These are phyloP conservation scores for Nakazawaea sp. DNA, from an alignment of 805 yeast species.

Conservation along the genomic window DNA sequence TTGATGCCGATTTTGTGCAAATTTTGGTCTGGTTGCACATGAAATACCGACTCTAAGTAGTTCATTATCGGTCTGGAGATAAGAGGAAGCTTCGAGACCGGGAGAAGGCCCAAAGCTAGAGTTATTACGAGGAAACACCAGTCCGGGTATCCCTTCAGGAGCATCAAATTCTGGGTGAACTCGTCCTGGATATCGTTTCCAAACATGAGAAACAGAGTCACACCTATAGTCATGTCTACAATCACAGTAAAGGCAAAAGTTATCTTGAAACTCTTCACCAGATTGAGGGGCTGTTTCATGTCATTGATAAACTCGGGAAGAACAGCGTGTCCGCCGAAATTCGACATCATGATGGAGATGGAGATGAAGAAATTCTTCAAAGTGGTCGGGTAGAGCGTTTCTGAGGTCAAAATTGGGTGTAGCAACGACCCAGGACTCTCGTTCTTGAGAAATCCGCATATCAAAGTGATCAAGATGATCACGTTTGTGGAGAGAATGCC, in stretches of 20 bases:
- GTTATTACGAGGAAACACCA: slow-evolving; percentile 48
- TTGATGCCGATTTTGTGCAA: background rate
- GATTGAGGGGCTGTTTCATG: slow-evolving; percentile 59
- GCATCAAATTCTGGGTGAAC: slow-evolving; percentile 38
- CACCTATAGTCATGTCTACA: slow-evolving; percentile 59
- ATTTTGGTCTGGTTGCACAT: background rate
- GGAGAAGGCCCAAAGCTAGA: slow-evolving; percentile 69
- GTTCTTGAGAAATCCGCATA: slow-evolving; percentile 57
- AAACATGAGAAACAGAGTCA: slow-evolving; percentile 59
- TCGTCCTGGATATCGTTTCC: slow-evolving; percentile 44
- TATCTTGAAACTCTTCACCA: slow-evolving; percentile 41
- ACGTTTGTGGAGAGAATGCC: slow-evolving; percentile 70
- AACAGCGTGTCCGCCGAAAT: slow-evolving; percentile 82
- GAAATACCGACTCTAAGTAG: slow-evolving; percentile 41
- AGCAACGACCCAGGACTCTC: slow-evolving; percentile 71
- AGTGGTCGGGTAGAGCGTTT: slow-evolving; percentile 59
- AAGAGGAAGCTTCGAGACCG: slow-evolving; percentile 78
- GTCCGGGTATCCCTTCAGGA: slow-evolving; percentile 39
- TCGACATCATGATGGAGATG: slow-evolving; percentile 67
- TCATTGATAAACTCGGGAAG: slow-evolving; percentile 69
- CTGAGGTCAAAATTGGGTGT: slow-evolving; percentile 41
- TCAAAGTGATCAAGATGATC: slow-evolving; percentile 49
- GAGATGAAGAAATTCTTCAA: slow-evolving; percentile 46
- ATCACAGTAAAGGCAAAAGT: slow-evolving; percentile 56
- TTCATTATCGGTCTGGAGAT: slow-evolving; percentile 78